Base-by-base conservation (phyloP, 108 stramenopile species). In the Pseudonitzschia multiseries region DNA sequence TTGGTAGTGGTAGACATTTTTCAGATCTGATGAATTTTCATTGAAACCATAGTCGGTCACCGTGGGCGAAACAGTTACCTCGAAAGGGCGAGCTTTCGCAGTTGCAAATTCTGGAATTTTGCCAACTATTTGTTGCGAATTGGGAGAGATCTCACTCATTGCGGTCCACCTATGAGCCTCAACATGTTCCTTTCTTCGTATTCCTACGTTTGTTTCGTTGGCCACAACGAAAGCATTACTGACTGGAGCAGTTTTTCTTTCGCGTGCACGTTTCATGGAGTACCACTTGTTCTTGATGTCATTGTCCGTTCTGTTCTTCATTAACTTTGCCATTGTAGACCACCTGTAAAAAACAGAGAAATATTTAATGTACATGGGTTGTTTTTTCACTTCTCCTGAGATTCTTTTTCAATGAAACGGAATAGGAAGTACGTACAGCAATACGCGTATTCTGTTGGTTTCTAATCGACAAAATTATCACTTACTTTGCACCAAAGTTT, bases 201-300 rank as follows among this genome's bases (percentile, higher is more conserved):
- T 26, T 31, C 26, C 57, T 5, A 31, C 28, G 26, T 26, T 27
- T 59, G 24, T 26, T 26, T 22, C 26, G 33, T 31, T 3, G 6
- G 29, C 6, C n/a, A n/a, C n/a, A 13, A n/a, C 14, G 32, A 8
- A n/a, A 41, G 33, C 36, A 4, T 15, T 40, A n/a, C n/a, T 17
- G 13, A 33, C 36, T 12, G 13, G 8, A 62, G 61, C 61, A 13
- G 12, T 62, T 21, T 62, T 62, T 40, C 61, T 36, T 62, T 62
- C 0, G 40, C 61, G 61, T 18, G 74, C 60, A 1, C 61, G 63
- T 43, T 80, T 41, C 77, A 80, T 84, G 21, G 83, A 77, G 54
- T 84, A 65, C 74, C 73, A 86, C 43, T 81, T 85, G 82, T 86
- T 86, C 50, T 86, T 87, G 67, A 87, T 82, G 56, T 81, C 82